Percentiles rank a stretch among this genome's conserved stretches.
These are phyloP conservation scores for Wickerhamomyces bovis DNA, from an alignment of 805 yeast species.

Conservation along the genomic window DNA sequence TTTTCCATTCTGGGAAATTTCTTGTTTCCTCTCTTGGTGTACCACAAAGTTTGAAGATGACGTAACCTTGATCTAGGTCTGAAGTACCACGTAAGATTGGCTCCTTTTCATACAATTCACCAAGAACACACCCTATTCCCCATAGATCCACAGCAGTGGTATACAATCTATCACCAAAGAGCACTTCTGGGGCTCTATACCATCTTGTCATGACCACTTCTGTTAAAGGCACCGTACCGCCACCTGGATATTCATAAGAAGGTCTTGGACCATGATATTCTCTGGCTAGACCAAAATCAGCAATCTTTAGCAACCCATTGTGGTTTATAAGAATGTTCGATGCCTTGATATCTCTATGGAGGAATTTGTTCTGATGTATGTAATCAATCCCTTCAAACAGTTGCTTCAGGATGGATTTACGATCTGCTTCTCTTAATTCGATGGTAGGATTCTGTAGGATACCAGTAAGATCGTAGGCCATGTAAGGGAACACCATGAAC, in stretches of 20 bases:
- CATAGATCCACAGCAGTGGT: conserved; percentile 96
- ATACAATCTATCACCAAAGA: conserved; percentile 78
- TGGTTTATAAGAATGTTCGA: conserved; percentile 85
- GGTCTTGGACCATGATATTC: conserved; percentile 60
- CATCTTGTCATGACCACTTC: conserved; percentile 90
- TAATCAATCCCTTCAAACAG: conserved; percentile 74
- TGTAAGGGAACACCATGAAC: conserved; percentile 88
- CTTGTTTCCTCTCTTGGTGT: conserved; percentile 47
- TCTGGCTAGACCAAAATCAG: conserved; percentile 94
- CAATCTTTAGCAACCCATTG: conserved; percentile 76
- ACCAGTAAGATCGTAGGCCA: conserved; percentile 90
- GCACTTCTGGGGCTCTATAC: conserved; percentile 94
- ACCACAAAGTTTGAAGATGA: conserved; percentile 78
- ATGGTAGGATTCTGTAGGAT: conserved; percentile 74
- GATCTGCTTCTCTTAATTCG: conserved; percentile 53
- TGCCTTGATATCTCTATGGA: conserved; percentile 91
- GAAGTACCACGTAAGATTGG: conserved; percentile 85
- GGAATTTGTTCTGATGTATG: conserved; percentile 54
- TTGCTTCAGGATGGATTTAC: conserved; percentile 79
- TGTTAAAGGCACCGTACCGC: conserved; percentile 44
- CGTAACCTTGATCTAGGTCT: conserved; percentile 82
- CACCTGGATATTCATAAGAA: conserved; percentile 35
- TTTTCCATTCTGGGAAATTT: conserved; percentile 28
- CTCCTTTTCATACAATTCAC: conserved; percentile 73
- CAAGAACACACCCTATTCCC: conserved; percentile 97